phyloP scores from a whole-genome alignment of 2,329 filamentous ascomycete species.

The Tolypocladium ophioglossoides region DNA sequence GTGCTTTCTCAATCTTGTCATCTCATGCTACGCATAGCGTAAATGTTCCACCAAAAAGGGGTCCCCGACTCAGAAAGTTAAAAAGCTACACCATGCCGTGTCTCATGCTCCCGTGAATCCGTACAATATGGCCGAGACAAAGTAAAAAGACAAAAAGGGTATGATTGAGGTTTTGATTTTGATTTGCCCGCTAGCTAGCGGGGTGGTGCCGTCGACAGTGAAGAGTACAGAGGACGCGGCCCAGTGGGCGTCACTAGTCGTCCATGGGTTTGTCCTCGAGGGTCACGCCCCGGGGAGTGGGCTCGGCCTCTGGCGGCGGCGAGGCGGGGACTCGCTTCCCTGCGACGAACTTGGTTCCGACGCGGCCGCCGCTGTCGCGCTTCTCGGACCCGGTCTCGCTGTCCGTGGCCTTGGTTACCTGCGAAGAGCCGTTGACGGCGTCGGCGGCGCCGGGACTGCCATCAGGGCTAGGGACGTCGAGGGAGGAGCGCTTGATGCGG shows the following conservation, averaged over 20 bases:
- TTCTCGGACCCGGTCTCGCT: constrained; percentile 34
- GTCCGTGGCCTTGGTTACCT: constrained; percentile 10
- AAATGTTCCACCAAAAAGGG: not conserved
- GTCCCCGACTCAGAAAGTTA: not conserved
- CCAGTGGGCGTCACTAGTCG: constrained; percentile 22
- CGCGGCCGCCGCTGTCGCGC: constrained; percentile 50
- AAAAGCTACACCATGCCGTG: not conserved
- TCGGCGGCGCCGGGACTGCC: constrained; percentile 26
- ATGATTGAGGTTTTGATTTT: not conserved
- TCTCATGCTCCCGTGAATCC: constrained; percentile 6
- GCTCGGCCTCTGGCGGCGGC: constrained; percentile 16
- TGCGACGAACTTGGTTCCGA: constrained; percentile 32
- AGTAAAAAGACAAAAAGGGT: not conserved
- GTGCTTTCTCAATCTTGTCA: not conserved
- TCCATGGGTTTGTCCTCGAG: constrained; percentile 44
- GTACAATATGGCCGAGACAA: constrained; percentile 4
- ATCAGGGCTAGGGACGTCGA: constrained; percentile 67
- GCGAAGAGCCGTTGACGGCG: constrained; percentile 30
- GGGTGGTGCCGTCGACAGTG: not conserved
- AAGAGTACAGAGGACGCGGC: not conserved
- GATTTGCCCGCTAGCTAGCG: not conserved
- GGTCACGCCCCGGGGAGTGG: constrained; percentile 32
- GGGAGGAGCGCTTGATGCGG: constrained; percentile 50
- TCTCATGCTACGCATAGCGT: not conserved
- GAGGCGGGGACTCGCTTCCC: constrained; percentile 31